phyloP scores from a whole-genome alignment of 257 asterid genomes.

The Anisodus acutangulus region DNA sequence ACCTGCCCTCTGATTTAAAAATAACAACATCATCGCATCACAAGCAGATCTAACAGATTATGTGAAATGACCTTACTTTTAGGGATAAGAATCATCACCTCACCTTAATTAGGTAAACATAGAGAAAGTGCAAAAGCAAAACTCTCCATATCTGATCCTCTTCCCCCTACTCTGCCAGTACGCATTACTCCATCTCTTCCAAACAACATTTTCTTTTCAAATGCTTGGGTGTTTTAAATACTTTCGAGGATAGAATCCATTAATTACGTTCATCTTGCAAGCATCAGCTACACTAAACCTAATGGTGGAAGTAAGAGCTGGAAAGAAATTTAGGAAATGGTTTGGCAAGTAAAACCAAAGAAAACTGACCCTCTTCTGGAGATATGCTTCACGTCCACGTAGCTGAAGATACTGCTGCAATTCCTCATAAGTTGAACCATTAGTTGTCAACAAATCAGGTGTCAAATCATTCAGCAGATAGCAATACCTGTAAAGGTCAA shows the following conservation, averaged over 20 bases:
- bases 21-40: background rate
- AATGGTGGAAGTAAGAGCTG: background rate
- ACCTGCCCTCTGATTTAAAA: background rate
- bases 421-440: slow-evolving; percentile 44
- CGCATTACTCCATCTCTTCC: slow-evolving; percentile 28
- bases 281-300: slow-evolving; percentile 15
- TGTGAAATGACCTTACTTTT: background rate
- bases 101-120: background rate
- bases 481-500: slow-evolving; percentile 44
- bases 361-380: slow-evolving; percentile 77
- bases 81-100: background rate
- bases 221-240: background rate
- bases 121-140: background rate
- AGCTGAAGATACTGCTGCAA: slow-evolving; percentile 43
- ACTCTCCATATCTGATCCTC: background rate
- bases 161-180: background rate
- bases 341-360: slow-evolving; percentile 28
- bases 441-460: slow-evolving; percentile 39
- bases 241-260: background rate
- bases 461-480: slow-evolving; percentile 50
- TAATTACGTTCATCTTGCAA: slow-evolving; percentile 18
- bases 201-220: background rate
- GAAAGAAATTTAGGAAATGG: background rate
- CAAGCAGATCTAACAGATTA: slow-evolving; percentile 13
- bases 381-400: slow-evolving; percentile 82